Evolutionary conservation across 192 early-diverging fungal genomes (phyloP), one percentile per base, ranked within the genome.

Genomic region (Paraglomus brasilianum): DNA sequence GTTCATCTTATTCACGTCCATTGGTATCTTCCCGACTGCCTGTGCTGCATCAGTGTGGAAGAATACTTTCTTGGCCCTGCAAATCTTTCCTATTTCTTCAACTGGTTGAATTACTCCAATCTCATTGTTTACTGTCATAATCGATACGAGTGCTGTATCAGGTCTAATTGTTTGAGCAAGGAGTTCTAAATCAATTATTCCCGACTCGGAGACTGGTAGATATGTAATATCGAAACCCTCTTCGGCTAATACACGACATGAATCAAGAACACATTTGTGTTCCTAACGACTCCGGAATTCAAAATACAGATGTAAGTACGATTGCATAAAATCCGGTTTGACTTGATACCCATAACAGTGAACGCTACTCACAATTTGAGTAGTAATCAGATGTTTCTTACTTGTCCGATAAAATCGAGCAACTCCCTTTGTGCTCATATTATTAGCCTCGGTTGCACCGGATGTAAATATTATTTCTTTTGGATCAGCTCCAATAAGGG

Each of bases 91-190:
- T 82, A 98, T 96, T 70, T 92, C 94, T 44, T 76, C 86, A 63
- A 98, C 76, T 22, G 95, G 93, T 78, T 98, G 96, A 50, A 94
- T 87, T 14, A 98, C 95, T 61, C 96, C 96, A 75, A 98, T 98
- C 78, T 98, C 96, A 78, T 98, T 98, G 75, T 98, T 98, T 36
- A 98, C 95, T 7, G 93, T 83, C 96, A 98, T 98, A 72, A 96
- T 87, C 5, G 94, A 96, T 22, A 96, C 93, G 57, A 98, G 75
- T 8, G 86, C 84, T 13, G 96, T 98, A 41, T 95, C 93, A 5
- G 93, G 93, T 4, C 93, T 87, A 55, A 97, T 93, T 7, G 94
- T 89, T 44, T 83, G 84, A 74, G 91, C 87, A 24, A 98, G 79
- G 3, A 84, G 78, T 65, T 91, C 85, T 72, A 98, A 72, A 77